These are phyloP conservation scores for Raffaelea deltoideospora DNA, from an alignment of 2,329 filamentous ascomycete species.

Conservation along the genomic window DNA sequence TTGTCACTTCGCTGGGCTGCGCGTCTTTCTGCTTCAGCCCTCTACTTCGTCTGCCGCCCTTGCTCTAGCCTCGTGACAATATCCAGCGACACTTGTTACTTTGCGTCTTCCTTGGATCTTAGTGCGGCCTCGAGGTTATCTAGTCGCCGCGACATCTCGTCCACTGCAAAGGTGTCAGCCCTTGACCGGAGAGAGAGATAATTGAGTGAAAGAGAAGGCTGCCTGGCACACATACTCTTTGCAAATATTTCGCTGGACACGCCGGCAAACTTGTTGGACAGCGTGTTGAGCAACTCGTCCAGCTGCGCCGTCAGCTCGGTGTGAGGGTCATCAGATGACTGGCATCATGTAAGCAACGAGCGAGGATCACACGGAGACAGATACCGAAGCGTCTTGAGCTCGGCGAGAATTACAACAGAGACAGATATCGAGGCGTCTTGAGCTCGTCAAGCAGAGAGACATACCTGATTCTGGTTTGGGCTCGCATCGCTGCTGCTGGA, in stretches of 20 bases:
- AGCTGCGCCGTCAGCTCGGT: conserved; percentile 63
- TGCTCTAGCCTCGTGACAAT: too few relatives aligned
- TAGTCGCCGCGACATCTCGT: conserved; percentile 78
- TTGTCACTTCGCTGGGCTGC: too few relatives aligned
- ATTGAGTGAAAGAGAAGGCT: too few relatives aligned
- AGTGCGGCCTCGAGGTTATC: conserved; percentile 70
- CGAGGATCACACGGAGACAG: not conserved
- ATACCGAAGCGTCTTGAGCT: not conserved
- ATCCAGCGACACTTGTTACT: too few relatives aligned
- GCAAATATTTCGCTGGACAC: conserved; percentile 78
- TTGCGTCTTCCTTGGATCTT: conserved; percentile 31
- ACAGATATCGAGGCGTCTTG: not conserved
- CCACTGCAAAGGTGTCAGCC: conserved; percentile 45
- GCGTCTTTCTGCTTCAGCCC: too few relatives aligned
- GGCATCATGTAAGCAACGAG: not conserved
- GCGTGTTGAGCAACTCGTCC: conserved; percentile 71
- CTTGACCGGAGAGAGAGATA: conserved; percentile 5
- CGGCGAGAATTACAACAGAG: too few relatives aligned
- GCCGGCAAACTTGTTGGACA: conserved; percentile 72
- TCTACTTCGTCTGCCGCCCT: too few relatives aligned
- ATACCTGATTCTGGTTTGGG: too few relatives aligned
- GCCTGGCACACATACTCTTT: conserved; percentile 79
- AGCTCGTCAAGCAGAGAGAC: too few relatives aligned
- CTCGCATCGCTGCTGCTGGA: not conserved
- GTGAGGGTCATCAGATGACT: conserved; percentile 30